A percentile compares a stretch with the other conserved stretches of the same genome.
These are phyloP conservation scores for Arthrobotrys sphaeroides DNA, from an alignment of 2,329 filamentous ascomycete species.

Conservation along the genomic window DNA sequence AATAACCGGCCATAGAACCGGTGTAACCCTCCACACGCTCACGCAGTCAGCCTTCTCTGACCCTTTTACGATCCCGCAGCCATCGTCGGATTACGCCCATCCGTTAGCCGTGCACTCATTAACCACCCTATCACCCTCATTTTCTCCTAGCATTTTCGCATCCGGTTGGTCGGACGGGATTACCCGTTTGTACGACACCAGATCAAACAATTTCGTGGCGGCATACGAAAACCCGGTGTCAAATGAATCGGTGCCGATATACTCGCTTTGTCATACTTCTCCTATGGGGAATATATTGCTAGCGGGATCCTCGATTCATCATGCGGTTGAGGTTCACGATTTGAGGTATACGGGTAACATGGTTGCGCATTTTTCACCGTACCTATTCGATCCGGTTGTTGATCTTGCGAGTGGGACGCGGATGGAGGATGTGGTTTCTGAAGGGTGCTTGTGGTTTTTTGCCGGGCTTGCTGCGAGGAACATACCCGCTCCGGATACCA, in stretches of 20 bases:
- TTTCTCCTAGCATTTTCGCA: constrained; percentile 22
- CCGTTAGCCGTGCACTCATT: constrained; percentile 37
- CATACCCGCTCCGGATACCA: neutral
- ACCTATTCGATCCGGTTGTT: neutral
- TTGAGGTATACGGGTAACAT: constrained; percentile 25
- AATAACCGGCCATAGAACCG: constrained; percentile 27
- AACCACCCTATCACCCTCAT: constrained; percentile 14
- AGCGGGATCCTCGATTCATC: constrained; percentile 25
- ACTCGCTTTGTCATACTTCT: constrained; percentile 28
- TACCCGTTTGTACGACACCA: constrained; percentile 33
- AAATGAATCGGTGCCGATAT: constrained; percentile 27
- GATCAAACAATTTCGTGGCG: constrained; percentile 12
- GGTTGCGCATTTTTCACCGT: constrained; percentile 1
- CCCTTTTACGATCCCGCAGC: constrained; percentile 8
- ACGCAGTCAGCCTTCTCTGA: neutral
- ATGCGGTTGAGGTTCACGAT: constrained; percentile 38
- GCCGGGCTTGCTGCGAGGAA: neutral
- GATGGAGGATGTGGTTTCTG: neutral
- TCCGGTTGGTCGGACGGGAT: constrained; percentile 46
- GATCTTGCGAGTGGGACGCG: neutral
- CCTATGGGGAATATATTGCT: constrained; percentile 23
- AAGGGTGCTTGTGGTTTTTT: constrained; percentile 27
- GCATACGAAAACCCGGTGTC: constrained; percentile 8
- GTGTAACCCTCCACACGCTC: constrained; percentile 22
- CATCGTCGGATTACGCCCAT: constrained; percentile 8